These are phyloP conservation scores for Penicillium sp. DNA, from an alignment of 2,329 filamentous ascomycete species.

Conservation along the genomic window DNA sequence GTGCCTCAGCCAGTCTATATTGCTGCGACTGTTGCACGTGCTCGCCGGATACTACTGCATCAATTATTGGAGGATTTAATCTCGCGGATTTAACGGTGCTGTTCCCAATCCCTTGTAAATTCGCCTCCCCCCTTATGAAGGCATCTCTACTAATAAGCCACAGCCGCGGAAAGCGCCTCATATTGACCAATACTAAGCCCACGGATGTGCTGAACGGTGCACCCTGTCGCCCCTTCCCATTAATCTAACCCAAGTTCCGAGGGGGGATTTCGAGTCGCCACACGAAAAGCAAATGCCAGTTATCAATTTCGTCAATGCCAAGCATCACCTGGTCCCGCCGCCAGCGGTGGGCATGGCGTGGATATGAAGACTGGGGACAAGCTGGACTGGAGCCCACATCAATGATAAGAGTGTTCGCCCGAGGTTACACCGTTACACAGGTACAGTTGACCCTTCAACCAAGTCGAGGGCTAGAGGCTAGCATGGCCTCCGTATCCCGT, in stretches of 20 bases:
- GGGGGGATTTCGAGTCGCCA: not conserved
- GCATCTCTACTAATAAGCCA: conserved; percentile 11
- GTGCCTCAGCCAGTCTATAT: conserved; percentile 9
- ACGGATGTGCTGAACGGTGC: not conserved
- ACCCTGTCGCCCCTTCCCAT: not conserved
- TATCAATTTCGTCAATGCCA: conserved; percentile 1
- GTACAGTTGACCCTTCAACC: conserved; percentile 4
- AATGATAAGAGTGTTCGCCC: conserved; percentile 23
- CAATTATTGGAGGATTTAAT: not conserved
- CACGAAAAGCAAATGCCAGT: not conserved
- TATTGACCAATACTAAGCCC: conserved; percentile 5
- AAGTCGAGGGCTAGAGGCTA: not conserved
- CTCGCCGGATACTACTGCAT: not conserved
- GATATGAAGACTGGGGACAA: conserved; percentile 23
- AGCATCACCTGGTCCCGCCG: conserved; percentile 1
- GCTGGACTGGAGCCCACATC: conserved; percentile 7
- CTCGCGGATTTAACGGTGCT: not conserved
- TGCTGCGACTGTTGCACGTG: conserved; percentile 4
- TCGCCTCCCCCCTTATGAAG: not conserved
- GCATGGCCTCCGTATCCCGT: conserved; percentile 10
- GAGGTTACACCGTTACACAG: conserved; percentile 12
- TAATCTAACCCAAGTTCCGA: not conserved
- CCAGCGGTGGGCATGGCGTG: conserved; percentile 1
- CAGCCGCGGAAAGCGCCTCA: conserved; percentile 21
- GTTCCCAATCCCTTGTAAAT: not conserved